Evolutionary conservation across 345 rosid species (phyloP), one percentile per base, ranked within the genome.

Genomic region (Trapa bicornis): DNA sequence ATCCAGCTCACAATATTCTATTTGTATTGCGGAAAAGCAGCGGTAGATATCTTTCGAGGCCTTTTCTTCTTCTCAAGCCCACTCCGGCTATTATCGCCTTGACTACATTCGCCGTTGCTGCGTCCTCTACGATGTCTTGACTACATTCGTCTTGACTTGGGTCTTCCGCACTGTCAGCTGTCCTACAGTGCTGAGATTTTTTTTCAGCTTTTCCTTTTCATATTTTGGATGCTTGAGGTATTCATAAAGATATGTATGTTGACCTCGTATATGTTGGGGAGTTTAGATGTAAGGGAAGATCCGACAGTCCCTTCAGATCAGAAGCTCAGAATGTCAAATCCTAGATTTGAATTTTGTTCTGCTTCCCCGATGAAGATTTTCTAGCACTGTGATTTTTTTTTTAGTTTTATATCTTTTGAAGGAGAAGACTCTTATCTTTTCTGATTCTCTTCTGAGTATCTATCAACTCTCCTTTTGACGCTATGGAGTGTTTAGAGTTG

Each of bases 401-500:
- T 61, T 33, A 70, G 11, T 50, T 64, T 45, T 64, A 17, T 9
- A 73, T 68, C 65, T 68, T 69, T 1, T 45, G 42, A 37, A 29
- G 10, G 53, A 14, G 48, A 37, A 12, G 47, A 4, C 29, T 16
- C 16, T 45, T 39, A 29, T 38, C 16, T 38, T 13, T 4, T 66
- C 64, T 67, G 47, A 29, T 67, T 65, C 7, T 16, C 17, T 14
- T 36, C 29, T 17, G 35, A n/a, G 53, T 38, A 39, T 13, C 36
- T 42, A 1, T 6, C n/a, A 35, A 41, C 22, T 68, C 65, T 58
- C 66, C 65, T 66, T 68, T 61, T 38, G 74, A 65, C 54, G 73
- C 62, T 67, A 82, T 84, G 91, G 87, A 81, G 63, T 72, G 72
- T 56, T 67, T 70, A 77, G 85, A 78, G 73, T 74, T 82, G 78